Base-by-base conservation (phyloP, 192 early-diverging fungal species). In the Rhizophlyctis rosea region DNA sequence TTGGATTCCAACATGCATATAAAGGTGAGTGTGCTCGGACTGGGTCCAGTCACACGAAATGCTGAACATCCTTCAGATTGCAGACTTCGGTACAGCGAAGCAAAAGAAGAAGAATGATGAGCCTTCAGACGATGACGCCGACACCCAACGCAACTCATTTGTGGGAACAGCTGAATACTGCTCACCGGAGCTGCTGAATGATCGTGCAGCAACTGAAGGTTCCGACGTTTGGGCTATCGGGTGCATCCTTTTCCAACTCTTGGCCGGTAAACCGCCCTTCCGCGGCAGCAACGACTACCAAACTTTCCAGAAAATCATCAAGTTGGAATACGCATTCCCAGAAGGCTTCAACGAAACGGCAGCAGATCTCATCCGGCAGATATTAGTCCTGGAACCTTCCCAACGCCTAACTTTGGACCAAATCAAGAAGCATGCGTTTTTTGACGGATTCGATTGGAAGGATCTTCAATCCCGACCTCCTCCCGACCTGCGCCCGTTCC, bases 151-250 rank as follows among this genome's bases (percentile, higher is more conserved):
- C 54, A 86, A 90, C 61, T 98, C 94, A 0, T 98, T 98, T 80
- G 97, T 99, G 1, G 97, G 97, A 31, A 99, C 97, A 3, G 95
- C 97, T 14, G 97, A 99, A 81, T 99, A 99, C 75, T 95, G 96
- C 24, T 93, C 93, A 2, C 97, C 95, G 0, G 97, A 99, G 73
- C 77, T 99, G 36, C 78, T 99, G 28, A 92, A 86, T 24, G 93
- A 97, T 67, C 89, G 91, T 47, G 81, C 86, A 0, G 89, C 90
- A 3, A 69, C 68, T 0, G 34, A 54, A 33, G 61, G 69, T 21
- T 82, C 75, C 0, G 82, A 84, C 62, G 50, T 84, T 1, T 84
- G 50, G 90, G 86, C 79, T 72, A 81, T 75, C 80, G 88, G 88
- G 75, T 84, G 95, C 76, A 94, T 99, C 27, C 81, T 96, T 5